Conservation (phyloP, 306 rosid species). For the Myrica gale region DNA sequence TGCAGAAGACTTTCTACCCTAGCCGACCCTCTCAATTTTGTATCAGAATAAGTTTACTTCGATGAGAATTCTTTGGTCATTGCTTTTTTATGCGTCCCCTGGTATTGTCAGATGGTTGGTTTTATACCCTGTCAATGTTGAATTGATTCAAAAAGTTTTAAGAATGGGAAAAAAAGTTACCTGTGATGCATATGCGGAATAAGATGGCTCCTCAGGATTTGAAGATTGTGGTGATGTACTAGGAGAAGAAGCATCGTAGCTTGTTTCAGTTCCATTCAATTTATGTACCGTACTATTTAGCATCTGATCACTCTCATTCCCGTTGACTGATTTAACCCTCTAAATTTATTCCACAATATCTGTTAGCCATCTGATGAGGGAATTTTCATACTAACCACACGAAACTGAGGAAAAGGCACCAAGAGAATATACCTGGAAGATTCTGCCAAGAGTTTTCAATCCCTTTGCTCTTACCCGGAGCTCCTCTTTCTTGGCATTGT, state of each 20-base stretch:
- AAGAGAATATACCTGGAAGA: slow-evolving; percentile 73
- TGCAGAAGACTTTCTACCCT: no score
- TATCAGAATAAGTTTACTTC: neutral
- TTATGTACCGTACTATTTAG: slow-evolving; percentile 48
- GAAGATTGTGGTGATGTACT: slow-evolving; percentile 53
- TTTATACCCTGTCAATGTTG: neutral
- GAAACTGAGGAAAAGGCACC: slow-evolving; percentile 3
- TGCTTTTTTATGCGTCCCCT: neutral
- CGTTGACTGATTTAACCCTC: slow-evolving; percentile 73
- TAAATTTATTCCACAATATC: slow-evolving; percentile 36
- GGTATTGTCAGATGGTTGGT: no score
- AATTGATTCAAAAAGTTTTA: neutral
- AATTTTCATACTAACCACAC: slow-evolving; percentile 18
- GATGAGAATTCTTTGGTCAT: neutral
- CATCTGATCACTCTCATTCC: slow-evolving; percentile 49
- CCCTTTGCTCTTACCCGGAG: slow-evolving; percentile 96
- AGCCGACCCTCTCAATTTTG: neutral
- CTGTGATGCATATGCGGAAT: slow-evolving; percentile 42
- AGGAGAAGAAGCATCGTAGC: slow-evolving; percentile 46
- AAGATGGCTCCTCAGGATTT: slow-evolving; percentile 42
- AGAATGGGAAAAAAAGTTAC: slow-evolving; percentile 33
- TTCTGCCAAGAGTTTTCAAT: slow-evolving; percentile 92
- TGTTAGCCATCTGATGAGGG: slow-evolving; percentile 25
- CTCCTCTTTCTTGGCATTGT: slow-evolving; percentile 77
- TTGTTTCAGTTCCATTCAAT: slow-evolving; percentile 72